Evolutionary conservation across 192 early-diverging fungal genomes (phyloP).

Genomic region (Coemansia sp.): DNA sequence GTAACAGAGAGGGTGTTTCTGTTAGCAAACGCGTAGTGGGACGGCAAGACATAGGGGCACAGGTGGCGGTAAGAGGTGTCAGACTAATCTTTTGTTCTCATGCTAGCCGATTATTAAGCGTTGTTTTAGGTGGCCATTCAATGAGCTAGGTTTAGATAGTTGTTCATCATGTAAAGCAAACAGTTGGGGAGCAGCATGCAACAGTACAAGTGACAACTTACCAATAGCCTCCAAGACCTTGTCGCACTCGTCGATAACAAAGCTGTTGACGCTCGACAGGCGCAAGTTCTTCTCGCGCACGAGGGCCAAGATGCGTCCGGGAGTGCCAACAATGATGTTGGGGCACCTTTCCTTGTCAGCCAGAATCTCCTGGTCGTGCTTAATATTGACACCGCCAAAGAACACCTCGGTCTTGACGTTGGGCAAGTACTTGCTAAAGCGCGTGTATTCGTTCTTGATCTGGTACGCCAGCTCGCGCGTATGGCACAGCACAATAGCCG

Average conservation of each 20-base stretch:
- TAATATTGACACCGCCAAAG: conserved; percentile 83
- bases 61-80: background rate
- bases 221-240: conserved; percentile 92
- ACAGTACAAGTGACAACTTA: conserved; percentile 54
- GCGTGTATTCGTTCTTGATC: conserved; percentile 95
- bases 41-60: background rate
- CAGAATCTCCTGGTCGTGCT: conserved; percentile 77
- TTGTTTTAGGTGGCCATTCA: conserved; percentile 53
- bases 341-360: conserved; percentile 84
- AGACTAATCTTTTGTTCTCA: conserved; percentile 27
- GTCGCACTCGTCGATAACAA: conserved; percentile 99
- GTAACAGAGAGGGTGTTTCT: background rate
- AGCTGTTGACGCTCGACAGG: conserved; percentile 86
- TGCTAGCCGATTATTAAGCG: conserved; percentile 27
- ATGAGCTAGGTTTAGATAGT: conserved; percentile 82
- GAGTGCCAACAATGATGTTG: conserved; percentile 95
- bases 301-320: conserved; percentile 87
- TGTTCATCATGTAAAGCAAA: conserved; percentile 51
- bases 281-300: conserved; percentile 83
- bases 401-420: conserved; percentile 91
- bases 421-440: conserved; percentile 94
- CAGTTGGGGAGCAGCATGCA: background rate
- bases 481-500: conserved; percentile 94
- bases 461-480: conserved; percentile 98
- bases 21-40: background rate